phyloP scores from a whole-genome alignment of 2,329 filamentous ascomycete genomes.

The Colletotrichum spinosum region DNA sequence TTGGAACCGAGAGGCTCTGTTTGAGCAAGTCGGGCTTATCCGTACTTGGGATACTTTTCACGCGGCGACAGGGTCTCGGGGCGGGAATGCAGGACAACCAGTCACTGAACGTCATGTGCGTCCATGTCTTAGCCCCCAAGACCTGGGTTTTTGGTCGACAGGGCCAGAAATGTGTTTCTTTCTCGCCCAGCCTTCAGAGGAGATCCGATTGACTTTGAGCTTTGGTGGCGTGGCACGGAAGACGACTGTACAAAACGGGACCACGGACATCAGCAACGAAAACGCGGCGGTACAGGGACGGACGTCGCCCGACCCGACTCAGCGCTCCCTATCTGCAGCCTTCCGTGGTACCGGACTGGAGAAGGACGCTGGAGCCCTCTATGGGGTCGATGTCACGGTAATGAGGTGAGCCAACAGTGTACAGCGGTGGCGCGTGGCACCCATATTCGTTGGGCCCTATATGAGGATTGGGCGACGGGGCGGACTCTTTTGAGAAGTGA shows the following conservation, averaged over 20 bases:
- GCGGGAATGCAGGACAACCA: constrained; percentile 1
- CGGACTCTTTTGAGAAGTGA: background rate
- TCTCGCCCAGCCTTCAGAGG: no score
- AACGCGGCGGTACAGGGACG: constrained; percentile 13
- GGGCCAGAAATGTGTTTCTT: constrained; percentile 15
- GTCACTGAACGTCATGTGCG: constrained; percentile 21
- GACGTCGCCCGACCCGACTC: constrained; percentile 30
- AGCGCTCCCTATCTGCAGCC: constrained; percentile 21
- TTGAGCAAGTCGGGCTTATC: constrained; percentile 9
- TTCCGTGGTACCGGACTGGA: constrained; percentile 16
- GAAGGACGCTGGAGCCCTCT: constrained; percentile 7
- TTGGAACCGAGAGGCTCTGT: constrained; percentile 3
- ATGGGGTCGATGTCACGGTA: constrained; percentile 23
- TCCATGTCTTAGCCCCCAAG: constrained; percentile 28
- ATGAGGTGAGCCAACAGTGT: constrained; percentile 24
- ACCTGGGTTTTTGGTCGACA: constrained; percentile 23
- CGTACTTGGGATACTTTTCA: constrained; percentile 14
- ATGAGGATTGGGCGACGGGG: background rate
- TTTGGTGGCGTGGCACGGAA: constrained; percentile 3
- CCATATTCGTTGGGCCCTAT: constrained; percentile 3
- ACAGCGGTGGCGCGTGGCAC: constrained; percentile 9
- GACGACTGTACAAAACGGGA: constrained; percentile 17
- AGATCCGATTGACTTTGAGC: constrained; percentile 17
- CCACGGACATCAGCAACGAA: constrained; percentile 21
- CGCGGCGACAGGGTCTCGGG: constrained; percentile 18